Evolutionary conservation across 768 basidiomycete genomes (phyloP).

Genomic region (Hortiboletus flavorubellus): DNA sequence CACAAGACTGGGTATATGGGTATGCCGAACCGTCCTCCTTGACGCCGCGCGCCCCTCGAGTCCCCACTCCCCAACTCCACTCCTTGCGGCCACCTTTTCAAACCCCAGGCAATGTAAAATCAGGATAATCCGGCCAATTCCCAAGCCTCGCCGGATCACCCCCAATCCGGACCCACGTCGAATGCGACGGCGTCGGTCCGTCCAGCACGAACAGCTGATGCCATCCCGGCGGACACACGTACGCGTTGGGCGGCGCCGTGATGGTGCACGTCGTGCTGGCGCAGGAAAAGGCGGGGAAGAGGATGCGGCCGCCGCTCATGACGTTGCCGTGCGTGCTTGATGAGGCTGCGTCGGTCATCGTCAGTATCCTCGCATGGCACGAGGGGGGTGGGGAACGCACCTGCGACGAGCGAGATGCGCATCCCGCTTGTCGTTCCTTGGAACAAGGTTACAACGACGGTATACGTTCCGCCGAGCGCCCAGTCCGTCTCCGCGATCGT

Average conservation of each 20-base stretch:
- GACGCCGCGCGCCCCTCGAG: too few relatives aligned
- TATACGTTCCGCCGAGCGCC: slow-evolving; percentile 51
- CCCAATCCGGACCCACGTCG: slow-evolving; percentile 73
- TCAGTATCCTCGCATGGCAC: too few relatives aligned
- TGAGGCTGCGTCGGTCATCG: slow-evolving; percentile 40
- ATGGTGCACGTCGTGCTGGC: slow-evolving; percentile 72
- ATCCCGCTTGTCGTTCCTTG: slow-evolving; percentile 45
- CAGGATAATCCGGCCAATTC: slow-evolving; percentile 69
- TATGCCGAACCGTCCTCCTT: too few relatives aligned
- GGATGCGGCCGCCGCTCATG: slow-evolving; percentile 62
- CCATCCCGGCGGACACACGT: slow-evolving; percentile 73
- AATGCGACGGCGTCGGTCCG: slow-evolving; percentile 74
- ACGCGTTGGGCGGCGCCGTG: slow-evolving; percentile 67
- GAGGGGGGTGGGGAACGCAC: slow-evolving; percentile 30
- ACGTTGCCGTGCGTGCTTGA: slow-evolving; percentile 78
- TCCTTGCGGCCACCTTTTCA: neutral
- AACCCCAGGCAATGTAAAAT: slow-evolving; percentile 65
- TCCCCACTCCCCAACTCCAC: too few relatives aligned
- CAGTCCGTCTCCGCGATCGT: slow-evolving; percentile 60
- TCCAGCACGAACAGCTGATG: slow-evolving; percentile 74
- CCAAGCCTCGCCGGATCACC: slow-evolving; percentile 69
- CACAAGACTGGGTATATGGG: too few relatives aligned
- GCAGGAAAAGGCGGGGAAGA: slow-evolving; percentile 73
- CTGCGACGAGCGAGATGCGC: slow-evolving; percentile 62
- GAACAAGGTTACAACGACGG: slow-evolving; percentile 44